Evolutionary conservation across 164 flowering plant species (phyloP).

Genomic region (Vitis rotundifolia): DNA sequence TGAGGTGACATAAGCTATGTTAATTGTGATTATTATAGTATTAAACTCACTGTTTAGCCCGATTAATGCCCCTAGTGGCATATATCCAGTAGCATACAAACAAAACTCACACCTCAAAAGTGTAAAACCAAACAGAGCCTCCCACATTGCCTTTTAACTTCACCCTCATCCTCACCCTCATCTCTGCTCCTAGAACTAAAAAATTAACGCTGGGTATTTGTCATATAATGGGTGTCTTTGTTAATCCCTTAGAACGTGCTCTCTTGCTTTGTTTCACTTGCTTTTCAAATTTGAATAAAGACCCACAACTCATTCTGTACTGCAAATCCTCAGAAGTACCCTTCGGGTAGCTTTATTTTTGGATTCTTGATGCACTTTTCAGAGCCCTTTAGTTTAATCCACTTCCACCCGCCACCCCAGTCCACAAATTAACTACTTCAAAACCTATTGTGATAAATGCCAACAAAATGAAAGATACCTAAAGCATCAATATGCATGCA

Average conservation of each 20-base stretch:
- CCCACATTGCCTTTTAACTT: conserved; percentile 9
- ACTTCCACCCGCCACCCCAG: too few species aligned
- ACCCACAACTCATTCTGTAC: neutral
- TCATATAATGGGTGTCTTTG: conserved; percentile 31
- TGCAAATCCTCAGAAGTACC: conserved; percentile 7
- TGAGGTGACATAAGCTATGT: conserved; percentile 3
- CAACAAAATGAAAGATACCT: too few species aligned
- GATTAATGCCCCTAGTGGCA: conserved; percentile 23
- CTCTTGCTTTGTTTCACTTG: neutral
- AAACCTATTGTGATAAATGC: too few species aligned
- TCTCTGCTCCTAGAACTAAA: neutral
- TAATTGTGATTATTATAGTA: neutral
- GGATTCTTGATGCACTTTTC: conserved; percentile 9
- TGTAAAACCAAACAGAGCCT: conserved; percentile 21
- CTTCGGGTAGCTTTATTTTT: conserved; percentile 16
- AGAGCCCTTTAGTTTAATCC: too few species aligned
- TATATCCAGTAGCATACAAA: conserved; percentile 37
- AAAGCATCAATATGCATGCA: too few species aligned
- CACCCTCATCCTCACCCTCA: neutral
- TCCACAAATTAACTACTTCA: too few species aligned
- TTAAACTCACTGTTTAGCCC: neutral
- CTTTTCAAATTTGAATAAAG: conserved; percentile 1
- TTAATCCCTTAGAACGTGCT: conserved; percentile 12
- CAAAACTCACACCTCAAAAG: conserved; percentile 45
- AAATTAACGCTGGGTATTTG: conserved; percentile 22